Percentiles rank a stretch among this genome's conserved stretches.
phyloP scores from a whole-genome alignment of 1,284 basidiomycete genomes.

The Irpex rosettiformis region DNA sequence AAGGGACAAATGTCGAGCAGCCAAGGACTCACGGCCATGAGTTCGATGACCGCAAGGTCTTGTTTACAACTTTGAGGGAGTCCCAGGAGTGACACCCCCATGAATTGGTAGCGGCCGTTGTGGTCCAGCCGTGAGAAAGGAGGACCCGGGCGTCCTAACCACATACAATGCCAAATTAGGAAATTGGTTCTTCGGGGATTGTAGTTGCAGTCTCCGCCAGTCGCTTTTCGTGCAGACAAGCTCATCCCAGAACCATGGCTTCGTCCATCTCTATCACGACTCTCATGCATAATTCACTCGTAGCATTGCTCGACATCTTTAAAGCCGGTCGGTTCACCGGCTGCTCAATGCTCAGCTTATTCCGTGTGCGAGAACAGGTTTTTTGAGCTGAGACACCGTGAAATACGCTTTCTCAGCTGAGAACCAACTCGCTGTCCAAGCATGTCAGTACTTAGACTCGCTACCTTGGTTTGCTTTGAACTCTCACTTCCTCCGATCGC shows the following conservation, averaged over 20 bases:
- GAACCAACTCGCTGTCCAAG: background rate
- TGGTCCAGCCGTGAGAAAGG: background rate
- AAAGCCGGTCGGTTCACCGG: background rate
- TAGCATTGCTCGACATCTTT: background rate
- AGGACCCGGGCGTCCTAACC: background rate
- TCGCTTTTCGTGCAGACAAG: background rate
- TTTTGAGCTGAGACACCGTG: background rate
- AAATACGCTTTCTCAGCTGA: background rate
- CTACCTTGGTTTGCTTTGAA: background rate
- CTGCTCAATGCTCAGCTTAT: background rate
- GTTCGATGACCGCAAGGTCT: background rate
- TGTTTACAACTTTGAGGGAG: background rate
- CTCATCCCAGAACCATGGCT: background rate
- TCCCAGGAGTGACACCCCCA: background rate
- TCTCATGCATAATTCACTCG: conserved; percentile 1
- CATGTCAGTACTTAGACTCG: background rate
- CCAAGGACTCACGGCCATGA: background rate
- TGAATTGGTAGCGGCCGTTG: background rate
- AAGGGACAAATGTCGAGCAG: background rate
- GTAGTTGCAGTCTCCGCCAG: background rate
- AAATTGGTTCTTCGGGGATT: background rate
- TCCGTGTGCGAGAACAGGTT: background rate
- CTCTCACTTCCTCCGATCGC: background rate
- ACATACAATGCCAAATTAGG: background rate
- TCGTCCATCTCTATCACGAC: background rate